Evolutionary conservation across 495 filamentous ascomycete genomes (phyloP).

Genomic region (Cryomyces minteri): DNA sequence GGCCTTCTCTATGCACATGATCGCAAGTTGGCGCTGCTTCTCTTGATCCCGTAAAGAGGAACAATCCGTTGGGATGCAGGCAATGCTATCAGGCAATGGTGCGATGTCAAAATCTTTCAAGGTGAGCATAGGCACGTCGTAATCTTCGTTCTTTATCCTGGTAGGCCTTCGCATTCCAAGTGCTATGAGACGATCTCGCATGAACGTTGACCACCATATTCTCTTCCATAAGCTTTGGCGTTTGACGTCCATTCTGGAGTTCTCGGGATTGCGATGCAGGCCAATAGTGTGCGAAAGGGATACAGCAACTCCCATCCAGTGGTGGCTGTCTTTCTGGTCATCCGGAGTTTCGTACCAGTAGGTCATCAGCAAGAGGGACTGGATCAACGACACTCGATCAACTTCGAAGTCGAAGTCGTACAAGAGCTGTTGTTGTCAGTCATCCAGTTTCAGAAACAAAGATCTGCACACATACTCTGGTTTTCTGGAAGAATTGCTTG

Average conservation of each 20-base stretch:
- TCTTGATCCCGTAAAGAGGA: slow-evolving; percentile 37
- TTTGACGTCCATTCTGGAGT: slow-evolving; percentile 46
- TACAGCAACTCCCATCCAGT: slow-evolving; percentile 19
- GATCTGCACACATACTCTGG: slow-evolving; percentile 35
- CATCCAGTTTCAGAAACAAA: neutral
- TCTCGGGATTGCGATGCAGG: slow-evolving; percentile 38
- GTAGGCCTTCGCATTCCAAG: slow-evolving; percentile 76
- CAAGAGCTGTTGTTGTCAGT: slow-evolving; percentile 27
- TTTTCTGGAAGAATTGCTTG: slow-evolving; percentile 61
- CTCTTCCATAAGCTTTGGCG: slow-evolving; percentile 66
- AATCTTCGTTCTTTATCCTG: slow-evolving; percentile 71
- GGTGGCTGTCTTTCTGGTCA: slow-evolving; percentile 21
- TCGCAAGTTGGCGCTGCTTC: slow-evolving; percentile 50
- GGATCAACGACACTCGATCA: slow-evolving; percentile 65
- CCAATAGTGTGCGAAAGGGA: slow-evolving; percentile 19
- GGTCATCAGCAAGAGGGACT: slow-evolving; percentile 68
- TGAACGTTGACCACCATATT: slow-evolving; percentile 87
- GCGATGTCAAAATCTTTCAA: slow-evolving; percentile 66
- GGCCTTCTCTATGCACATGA: slow-evolving; percentile 76
- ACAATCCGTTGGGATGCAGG: slow-evolving; percentile 41
- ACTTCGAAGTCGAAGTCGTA: slow-evolving; percentile 81
- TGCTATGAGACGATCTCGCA: slow-evolving; percentile 69
- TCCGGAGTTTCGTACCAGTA: slow-evolving; percentile 20
- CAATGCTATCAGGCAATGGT: slow-evolving; percentile 36
- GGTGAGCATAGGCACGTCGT: slow-evolving; percentile 68